phyloP scores from a whole-genome alignment of 345 rosid genomes.

The Eucalyptus fibrosa region DNA sequence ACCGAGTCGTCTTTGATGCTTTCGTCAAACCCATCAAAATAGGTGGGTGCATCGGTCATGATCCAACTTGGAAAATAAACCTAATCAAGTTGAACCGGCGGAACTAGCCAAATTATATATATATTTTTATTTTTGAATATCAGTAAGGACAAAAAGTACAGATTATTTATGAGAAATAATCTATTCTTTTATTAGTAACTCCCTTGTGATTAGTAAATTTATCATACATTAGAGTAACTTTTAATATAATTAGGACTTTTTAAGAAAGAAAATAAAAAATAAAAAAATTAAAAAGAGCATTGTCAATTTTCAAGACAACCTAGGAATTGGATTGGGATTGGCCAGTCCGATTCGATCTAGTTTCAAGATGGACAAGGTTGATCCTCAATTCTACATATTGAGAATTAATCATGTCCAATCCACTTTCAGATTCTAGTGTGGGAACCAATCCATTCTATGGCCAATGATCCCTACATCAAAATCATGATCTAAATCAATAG shows the following conservation, averaged over 20 bases:
- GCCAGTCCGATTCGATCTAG: rapidly evolving
- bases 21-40: background rate
- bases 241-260: background rate
- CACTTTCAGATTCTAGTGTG: background rate
- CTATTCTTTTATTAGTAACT: background rate
- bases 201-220: background rate
- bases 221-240: background rate
- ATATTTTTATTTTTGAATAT: background rate
- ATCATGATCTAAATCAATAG: background rate
- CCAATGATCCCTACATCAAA: background rate
- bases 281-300: background rate
- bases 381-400: rapidly evolving
- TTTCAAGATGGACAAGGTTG: rapidly evolving
- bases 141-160: rapidly evolving
- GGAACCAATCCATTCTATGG: rapidly evolving
- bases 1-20: background rate
- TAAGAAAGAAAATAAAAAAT: background rate
- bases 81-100: rapidly evolving
- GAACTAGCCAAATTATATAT: background rate
- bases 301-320: rapidly evolving
- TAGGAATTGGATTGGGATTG: rapidly evolving
- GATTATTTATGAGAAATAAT: background rate
- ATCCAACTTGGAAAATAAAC: background rate
- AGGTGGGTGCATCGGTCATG: background rate
- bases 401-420: background rate